Base-by-base conservation (phyloP, 176 grass and related monocot species). In the Carex myosuroides region DNA sequence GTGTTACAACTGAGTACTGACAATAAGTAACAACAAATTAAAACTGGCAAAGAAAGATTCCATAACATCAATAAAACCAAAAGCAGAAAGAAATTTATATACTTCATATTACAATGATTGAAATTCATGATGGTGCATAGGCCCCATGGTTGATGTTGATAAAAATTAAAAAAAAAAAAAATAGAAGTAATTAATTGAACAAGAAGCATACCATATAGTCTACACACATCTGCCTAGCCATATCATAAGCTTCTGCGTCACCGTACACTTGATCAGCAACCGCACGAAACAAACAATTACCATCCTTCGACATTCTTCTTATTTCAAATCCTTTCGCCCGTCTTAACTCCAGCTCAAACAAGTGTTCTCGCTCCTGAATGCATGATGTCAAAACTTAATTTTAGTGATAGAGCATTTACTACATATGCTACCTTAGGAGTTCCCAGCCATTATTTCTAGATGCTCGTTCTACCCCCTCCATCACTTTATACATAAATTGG, bases 221-320 rank as follows among this genome's bases (percentile, higher is more conserved):
- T 86, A 99, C 89, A 71, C 93, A 95, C 93, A 99, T 94, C 78
- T 99, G 93, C 70, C 97, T 96, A 72, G 91, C 88, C 93, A 94
- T 90, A 54, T 99, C 97, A 89, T 94, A 96, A 84, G 84, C 66
- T 92, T 99, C 97, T 74, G 91, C 63, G 42, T 99, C 97, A 86
- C 97, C 97, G 70, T 99, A 99, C 77, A 99, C 97, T 90, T 99
- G 97, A 87, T 99, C 97, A 52, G 97, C 97, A 75, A 99, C 93
- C 56, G 97, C 93, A 76, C 97, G 94, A 84, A 99, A 99, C 41
- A 99, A 86, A 79, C 97, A 99, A 90, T 99, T 99, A 17, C 97
- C 97, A 30, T 99, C 97, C 79, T 87, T 82, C 8, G 87, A 83
- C 97, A 96, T 99, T 80, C 87, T 95, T 89, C 75, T 92, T 29